These are phyloP conservation scores for Dryas integrifolia DNA, from an alignment of 331 rosid genomes.

Conservation along the genomic window DNA sequence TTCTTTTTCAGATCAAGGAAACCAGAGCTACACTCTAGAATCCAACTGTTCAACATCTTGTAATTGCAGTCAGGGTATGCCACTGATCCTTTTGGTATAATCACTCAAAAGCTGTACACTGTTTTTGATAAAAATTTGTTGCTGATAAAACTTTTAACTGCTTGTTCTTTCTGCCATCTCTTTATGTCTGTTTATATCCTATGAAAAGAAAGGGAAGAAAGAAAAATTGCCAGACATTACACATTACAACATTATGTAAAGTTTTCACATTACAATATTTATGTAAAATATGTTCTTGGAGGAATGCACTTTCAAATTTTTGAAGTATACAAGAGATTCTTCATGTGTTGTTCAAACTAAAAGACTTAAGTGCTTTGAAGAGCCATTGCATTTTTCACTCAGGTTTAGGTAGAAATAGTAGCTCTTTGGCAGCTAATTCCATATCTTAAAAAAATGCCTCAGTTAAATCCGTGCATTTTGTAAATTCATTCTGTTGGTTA, in stretches of 20 bases:
- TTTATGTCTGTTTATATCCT: neutral
- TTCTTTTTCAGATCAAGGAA: conserved; percentile 42
- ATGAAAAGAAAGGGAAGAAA: neutral
- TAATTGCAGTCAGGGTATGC: conserved; percentile 73
- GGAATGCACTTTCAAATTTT: neutral
- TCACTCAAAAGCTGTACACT: conserved; percentile 22
- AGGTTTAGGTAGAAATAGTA: conserved; percentile 5
- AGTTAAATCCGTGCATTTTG: neutral
- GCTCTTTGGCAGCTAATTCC: neutral
- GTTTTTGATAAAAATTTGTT: neutral
- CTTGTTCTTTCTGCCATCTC: neutral
- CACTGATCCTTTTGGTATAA: conserved; percentile 26
- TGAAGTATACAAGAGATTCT: neutral
- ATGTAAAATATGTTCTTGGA: neutral
- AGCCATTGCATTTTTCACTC: neutral
- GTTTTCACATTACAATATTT: neutral
- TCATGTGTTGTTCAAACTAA: neutral
- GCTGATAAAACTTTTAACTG: neutral
- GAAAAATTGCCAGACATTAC: neutral
- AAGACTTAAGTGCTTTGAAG: neutral
- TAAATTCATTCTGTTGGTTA: neutral
- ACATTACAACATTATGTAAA: neutral
- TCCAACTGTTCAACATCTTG: conserved; percentile 82
- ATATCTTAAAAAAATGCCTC: neutral
- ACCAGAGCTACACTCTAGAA: conserved; percentile 41